A percentile compares a stretch with the other conserved stretches of the same genome.
These are phyloP conservation scores for Ganoderma sinense DNA, from an alignment of 1,284 basidiomycete species.

Conservation along the genomic window DNA sequence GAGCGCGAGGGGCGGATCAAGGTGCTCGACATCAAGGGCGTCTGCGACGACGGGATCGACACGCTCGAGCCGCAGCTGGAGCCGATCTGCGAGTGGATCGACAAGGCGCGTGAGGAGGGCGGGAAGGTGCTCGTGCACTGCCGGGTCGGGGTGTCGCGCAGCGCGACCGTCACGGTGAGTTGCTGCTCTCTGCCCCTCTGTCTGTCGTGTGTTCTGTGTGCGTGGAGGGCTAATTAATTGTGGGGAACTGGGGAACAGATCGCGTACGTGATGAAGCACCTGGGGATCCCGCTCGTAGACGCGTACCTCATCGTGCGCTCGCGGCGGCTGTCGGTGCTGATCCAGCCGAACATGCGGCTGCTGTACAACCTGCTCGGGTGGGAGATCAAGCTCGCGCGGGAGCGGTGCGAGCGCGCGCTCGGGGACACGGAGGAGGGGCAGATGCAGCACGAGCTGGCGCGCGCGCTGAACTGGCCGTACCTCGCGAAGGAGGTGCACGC, in stretches of 20 bases:
- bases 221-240: not conserved
- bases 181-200: not conserved
- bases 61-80: slow-evolving; percentile 89
- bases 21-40: slow-evolving; percentile 88
- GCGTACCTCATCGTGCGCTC: slow-evolving; percentile 92
- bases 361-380: slow-evolving; percentile 94
- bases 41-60: slow-evolving; percentile 96
- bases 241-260: slow-evolving; percentile 72
- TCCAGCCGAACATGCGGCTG: slow-evolving; percentile 94
- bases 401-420: slow-evolving; percentile 54
- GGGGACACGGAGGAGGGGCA: slow-evolving; percentile 46
- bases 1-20: slow-evolving; percentile 88
- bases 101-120: slow-evolving; percentile 80
- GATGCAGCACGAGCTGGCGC: slow-evolving; percentile 62
- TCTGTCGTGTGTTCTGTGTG: slow-evolving; percentile 17
- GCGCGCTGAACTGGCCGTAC: slow-evolving; percentile 80
- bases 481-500: slow-evolving; percentile 81
- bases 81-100: slow-evolving; percentile 93
- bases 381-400: slow-evolving; percentile 85
- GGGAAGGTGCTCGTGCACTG: slow-evolving; percentile 96
- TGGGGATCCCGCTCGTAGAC: slow-evolving; percentile 88
- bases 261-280: slow-evolving; percentile 96
- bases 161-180: slow-evolving; percentile 89
- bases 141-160: slow-evolving; percentile 92
- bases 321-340: slow-evolving; percentile 83